Base-by-base conservation (phyloP, 1,139 yeast species). In the Debaryomycetaceae sp. region DNA sequence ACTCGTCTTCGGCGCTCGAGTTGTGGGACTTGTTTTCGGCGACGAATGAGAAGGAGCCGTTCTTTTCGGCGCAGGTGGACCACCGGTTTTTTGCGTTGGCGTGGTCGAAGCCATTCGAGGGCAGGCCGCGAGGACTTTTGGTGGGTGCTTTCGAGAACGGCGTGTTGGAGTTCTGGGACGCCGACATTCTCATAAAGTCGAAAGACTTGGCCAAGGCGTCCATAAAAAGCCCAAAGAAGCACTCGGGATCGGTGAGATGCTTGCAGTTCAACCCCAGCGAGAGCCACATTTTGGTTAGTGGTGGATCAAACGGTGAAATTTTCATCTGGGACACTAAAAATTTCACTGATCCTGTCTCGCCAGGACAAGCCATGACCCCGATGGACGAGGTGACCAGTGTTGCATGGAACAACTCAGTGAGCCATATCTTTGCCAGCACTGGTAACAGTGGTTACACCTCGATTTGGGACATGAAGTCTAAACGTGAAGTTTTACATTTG, bases 111-210 rank as follows among this genome's bases (percentile, higher is more conserved):
- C 83, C 83, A 6, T 70, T 76, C 43, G 83, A 80, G 45, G 76
- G 77, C 39, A 72, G 77, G 51, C 64, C 77, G 6, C 63, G 63
- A 41, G 87, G 89, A 8, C 56, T 87, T 31, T 74, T 93, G 51
- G 98, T 91, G 4, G 97, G 95, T 52, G 98, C 96, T 7, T 75
- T 87, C 53, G 99, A 93, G 61, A 81, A 82, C 56, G 97, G 97
- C 17, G 60, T 75, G 4, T 75, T 93, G 47, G 89, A 86, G 57
- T 76, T 91, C 48, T 93, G 95, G 88, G 84, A 85, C 53, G 76
- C 73, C 9, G 77, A 74, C 30, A 58, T 71, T 13, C 58, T 79
- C 45, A 62, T 72, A 46, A 63, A 73, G 40, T 50, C 71, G 5
- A 70, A 72, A 49, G 64, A 65, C 42, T 68, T 75, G 42, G 50